A percentile compares a stretch with the other conserved stretches of the same genome.
phyloP scores from a whole-genome alignment of 306 rosid species.

The Malus asiatica region DNA sequence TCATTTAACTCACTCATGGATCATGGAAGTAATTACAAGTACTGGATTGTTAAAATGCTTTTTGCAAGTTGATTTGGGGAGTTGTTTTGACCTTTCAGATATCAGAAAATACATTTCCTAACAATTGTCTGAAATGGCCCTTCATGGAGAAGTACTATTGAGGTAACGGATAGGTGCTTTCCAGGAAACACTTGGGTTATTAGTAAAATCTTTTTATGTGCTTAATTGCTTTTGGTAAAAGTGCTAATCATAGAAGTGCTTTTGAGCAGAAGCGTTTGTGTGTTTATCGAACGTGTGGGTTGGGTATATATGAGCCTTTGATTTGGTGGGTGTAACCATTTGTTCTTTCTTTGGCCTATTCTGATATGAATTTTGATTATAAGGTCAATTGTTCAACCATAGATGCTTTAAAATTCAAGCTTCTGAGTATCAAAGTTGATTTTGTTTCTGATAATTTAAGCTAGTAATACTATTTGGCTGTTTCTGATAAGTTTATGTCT shows the following conservation, averaged over 20 bases:
- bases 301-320: neutral
- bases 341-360: neutral
- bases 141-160: neutral
- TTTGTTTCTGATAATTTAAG: neutral
- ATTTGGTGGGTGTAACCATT: neutral
- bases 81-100: neutral
- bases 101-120: neutral
- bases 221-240: neutral
- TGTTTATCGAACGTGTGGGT: neutral
- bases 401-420: neutral
- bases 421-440: neutral
- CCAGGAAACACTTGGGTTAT: neutral
- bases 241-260: neutral
- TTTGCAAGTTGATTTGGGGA: neutral
- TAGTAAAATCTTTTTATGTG: too few species aligned
- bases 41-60: neutral
- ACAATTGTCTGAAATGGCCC: neutral
- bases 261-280: neutral
- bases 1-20: too few species aligned
- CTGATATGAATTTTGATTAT: neutral
- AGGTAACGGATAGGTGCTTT: too few species aligned
- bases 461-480: neutral
- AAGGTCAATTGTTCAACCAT: neutral
- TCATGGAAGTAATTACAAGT: neutral
- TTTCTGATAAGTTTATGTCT: neutral